phyloP scores from a whole-genome alignment of 108 stramenopile genomes.

The Skeletonema menzelii region DNA sequence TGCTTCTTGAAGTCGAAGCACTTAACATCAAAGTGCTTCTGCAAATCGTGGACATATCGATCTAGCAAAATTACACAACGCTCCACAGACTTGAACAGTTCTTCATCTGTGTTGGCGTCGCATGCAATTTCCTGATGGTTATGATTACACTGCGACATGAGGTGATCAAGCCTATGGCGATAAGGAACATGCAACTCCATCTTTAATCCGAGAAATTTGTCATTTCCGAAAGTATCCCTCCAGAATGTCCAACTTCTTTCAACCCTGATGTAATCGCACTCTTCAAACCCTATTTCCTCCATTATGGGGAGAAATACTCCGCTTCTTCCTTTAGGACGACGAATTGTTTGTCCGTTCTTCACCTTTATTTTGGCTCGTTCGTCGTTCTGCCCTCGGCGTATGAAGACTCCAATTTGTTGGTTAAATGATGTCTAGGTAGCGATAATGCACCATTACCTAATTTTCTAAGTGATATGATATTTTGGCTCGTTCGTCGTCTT shows the following conservation, averaged over 20 bases:
- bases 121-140: background rate
- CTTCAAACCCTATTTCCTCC: conserved; percentile 21
- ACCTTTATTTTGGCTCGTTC: background rate
- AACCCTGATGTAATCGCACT: conserved; percentile 9
- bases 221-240: background rate
- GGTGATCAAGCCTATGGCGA: background rate
- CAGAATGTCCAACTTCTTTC: background rate
- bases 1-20: no score
- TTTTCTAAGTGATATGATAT: no score
- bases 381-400: conserved; percentile 1
- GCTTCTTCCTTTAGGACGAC: background rate
- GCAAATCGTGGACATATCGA: no score
- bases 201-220: background rate
- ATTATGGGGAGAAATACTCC: background rate
- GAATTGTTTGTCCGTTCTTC: background rate
- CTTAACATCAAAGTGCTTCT: no score
- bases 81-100: no score
- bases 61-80: no score
- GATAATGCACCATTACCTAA: no score
- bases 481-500: no score
- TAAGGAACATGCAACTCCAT: conserved; percentile 6
- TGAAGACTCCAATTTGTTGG: background rate
- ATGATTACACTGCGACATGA: conserved; percentile 5
- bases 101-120: no score
- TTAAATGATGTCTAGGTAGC: no score